Conservation (phyloP, 306 rosid genomes). For the Glycine latifolia region DNA sequence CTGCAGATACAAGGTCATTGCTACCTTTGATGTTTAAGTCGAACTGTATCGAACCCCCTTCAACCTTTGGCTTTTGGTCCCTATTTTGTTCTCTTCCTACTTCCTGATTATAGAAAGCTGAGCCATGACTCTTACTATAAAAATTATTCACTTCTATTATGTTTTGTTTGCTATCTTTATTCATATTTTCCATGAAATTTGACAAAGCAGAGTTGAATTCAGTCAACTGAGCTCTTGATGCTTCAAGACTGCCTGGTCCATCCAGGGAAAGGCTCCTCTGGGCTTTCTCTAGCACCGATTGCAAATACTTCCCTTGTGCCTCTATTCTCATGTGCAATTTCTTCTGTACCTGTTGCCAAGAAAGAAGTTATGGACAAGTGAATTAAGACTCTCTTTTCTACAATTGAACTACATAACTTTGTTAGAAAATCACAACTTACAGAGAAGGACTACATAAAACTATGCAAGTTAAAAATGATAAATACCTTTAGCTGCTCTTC, state of each 20-base stretch:
- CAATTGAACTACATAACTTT: background rate
- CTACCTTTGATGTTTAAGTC: conserved; percentile 79
- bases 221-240: conserved; percentile 64
- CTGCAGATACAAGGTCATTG: conserved; percentile 63
- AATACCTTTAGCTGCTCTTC: conserved; percentile 92
- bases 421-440: too few relatives aligned
- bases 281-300: conserved; percentile 82
- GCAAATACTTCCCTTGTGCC: conserved; percentile 90
- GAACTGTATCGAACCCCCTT: conserved; percentile 60
- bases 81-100: conserved; percentile 50
- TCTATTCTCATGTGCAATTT: conserved; percentile 76
- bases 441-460: too few relatives aligned
- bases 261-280: conserved; percentile 70
- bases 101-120: conserved; percentile 51
- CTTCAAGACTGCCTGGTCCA: conserved; percentile 59
- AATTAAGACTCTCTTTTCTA: background rate
- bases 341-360: conserved; percentile 68
- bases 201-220: conserved; percentile 77
- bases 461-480: background rate
- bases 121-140: conserved; percentile 47
- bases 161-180: conserved; percentile 62
- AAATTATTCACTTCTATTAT: conserved; percentile 47
- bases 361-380: background rate
- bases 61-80: conserved; percentile 62
- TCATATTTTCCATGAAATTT: conserved; percentile 73